Base-by-base conservation (phyloP, 179 eudicot species). In the Spergularia azorica region DNA sequence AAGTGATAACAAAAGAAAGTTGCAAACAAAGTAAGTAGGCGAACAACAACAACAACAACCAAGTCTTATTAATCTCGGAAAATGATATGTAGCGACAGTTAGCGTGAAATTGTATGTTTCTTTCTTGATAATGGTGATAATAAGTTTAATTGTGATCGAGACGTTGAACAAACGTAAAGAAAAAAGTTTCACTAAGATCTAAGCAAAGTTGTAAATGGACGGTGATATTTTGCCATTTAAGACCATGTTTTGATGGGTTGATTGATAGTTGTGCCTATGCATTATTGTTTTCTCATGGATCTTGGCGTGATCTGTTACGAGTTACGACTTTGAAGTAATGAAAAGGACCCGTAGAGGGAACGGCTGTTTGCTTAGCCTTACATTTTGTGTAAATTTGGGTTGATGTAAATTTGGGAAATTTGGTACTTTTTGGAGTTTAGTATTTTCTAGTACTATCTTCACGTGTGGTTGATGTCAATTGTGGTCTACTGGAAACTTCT, bases 261-360 rank as follows among this genome's bases (percentile, higher is more conserved):
- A 21, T 13, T 54, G 20, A 39, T 20, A 55, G 6, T 38, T 63
- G 13, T 36, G 56, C 21, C 55, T 16, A 26, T 67, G 32, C 32
- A 26, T 26, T 26, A 26, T 26, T 26, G 32, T 26, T 26, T 26
- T 26, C 32, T 26, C 32, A 26, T 26, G 32, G 32, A 26, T 26
- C 32, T 26, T 26, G 32, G 32, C 32, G 32, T 26, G 32, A 26
- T n/a, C n/a, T n/a, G n/a, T n/a, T n/a, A 26, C 32, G 32, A 26
- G 32, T 14, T 54, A 38, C 51, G 18, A 14, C 41, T 70, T 70
- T 16, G 61, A 43, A 70, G 63, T 16, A 15, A 41, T 59, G 17
- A 5, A 26, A 77, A 74, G 58, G 69, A 59, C 72, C 43, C 81
- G 75, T 77, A 39, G 61, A 77, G 51, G 21, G 63, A 32, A 72